Percentiles rank a stretch among this genome's conserved stretches.
Evolutionary conservation across 2,329 filamentous ascomycete genomes (phyloP).

Genomic region (Boeremia lycopersici): DNA sequence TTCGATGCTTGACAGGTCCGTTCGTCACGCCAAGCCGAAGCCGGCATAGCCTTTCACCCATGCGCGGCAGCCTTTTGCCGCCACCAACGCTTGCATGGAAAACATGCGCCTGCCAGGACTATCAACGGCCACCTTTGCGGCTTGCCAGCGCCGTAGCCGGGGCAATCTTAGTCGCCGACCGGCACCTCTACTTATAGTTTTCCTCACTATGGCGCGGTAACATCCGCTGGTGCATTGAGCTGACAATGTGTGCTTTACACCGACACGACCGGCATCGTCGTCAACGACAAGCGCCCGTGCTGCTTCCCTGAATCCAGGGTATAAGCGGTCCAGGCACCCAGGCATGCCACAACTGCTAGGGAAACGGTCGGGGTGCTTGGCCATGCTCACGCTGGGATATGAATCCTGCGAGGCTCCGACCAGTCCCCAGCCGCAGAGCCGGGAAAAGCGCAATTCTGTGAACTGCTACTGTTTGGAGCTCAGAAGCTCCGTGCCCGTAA

Average conservation of each 20-base stretch:
- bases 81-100: conserved; percentile 39
- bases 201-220: conserved; percentile 5
- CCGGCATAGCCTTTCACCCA: conserved; percentile 30
- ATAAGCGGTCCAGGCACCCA: conserved; percentile 34
- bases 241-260: background rate
- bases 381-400: conserved; percentile 37
- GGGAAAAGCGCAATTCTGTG: conserved; percentile 41
- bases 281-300: conserved; percentile 27
- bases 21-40: conserved; percentile 32
- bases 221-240: conserved; percentile 15
- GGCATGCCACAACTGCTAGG: conserved; percentile 38
- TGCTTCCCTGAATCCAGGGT: conserved; percentile 32
- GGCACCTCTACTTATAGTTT: conserved; percentile 1
- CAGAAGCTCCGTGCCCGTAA: conserved; percentile 42
- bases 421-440: conserved; percentile 45
- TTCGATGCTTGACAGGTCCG: conserved; percentile 32
- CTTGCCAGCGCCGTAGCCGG: conserved; percentile 21
- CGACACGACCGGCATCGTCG: conserved; percentile 4
- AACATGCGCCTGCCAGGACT: conserved; percentile 21
- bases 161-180: conserved; percentile 8
- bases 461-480: conserved; percentile 38
- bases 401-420: conserved; percentile 48
- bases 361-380: conserved; percentile 46
- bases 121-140: conserved; percentile 23
- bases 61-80: conserved; percentile 31